Base-by-base conservation (phyloP, 371 early-diverging fungal genomes). In the Mucor saturninus region DNA sequence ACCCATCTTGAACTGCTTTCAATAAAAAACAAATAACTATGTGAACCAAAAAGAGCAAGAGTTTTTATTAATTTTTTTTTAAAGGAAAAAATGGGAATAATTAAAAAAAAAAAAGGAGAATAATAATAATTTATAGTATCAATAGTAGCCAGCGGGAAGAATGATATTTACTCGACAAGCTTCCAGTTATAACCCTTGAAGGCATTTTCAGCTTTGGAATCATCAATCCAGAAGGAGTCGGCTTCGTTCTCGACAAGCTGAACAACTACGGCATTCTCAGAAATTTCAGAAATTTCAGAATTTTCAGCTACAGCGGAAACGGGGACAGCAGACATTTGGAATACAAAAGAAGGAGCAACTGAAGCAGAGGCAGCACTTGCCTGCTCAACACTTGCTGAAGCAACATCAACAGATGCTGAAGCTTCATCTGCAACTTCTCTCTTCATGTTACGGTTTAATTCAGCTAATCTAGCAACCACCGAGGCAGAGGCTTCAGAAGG, bases 111-210 rank as follows among this genome's bases (percentile, higher is more conserved):
- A 51, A 40, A 5, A 28, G 7, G 40, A 3, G 35, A 15, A 37
- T 38, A 45, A 37, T 52, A 52, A 56, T 56, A 43, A 29, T 30
- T 31, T 31, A 30, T 29, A 30, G 29, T 10, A 46, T 46, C 46
- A 21, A 46, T 21, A 46, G n/a, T 43, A 43, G 15, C n/a, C 8
- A 8, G 21, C 9, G 21, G 1, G 26, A 8, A 21, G n/a, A 21
- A 21, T 4, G 15, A 21, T 30, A 28, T 45, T 51, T 56, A 60
- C 14, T 56, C 31, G 51, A 7, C 6, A 11, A 42, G 37, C 7
- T 42, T 61, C 61, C 57, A 57, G 40, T 56, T 32, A 14, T 57
- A 66, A 6, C 67, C 67, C 31, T 46, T 51, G 51, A 56, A 66
- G 5, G 14, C 29, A 0, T 30, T 29, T 53, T 66, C 61, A 42